Evolutionary conservation across 2,329 filamentous ascomycete species (phyloP).

Genomic region (Dactylellina haptotyla): DNA sequence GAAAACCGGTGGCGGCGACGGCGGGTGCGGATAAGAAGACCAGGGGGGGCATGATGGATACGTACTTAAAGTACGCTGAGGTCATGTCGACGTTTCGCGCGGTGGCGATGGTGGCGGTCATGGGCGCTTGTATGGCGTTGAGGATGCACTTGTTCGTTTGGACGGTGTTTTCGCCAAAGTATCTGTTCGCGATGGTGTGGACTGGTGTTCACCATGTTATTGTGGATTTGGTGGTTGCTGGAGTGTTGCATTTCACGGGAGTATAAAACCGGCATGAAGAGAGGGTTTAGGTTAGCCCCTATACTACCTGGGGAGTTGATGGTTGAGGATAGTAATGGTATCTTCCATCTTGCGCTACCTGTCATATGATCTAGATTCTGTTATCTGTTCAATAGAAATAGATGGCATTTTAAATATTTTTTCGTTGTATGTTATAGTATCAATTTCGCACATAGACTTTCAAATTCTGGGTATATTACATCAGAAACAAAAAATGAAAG

Average conservation of each 20-base stretch:
- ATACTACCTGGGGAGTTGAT: background rate
- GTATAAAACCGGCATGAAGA: background rate
- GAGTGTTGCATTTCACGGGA: slow-evolving; percentile 66
- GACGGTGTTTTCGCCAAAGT: slow-evolving; percentile 98
- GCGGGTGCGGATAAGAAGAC: no score
- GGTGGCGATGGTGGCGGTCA: slow-evolving; percentile 75
- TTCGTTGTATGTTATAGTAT: no score
- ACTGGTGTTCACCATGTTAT: slow-evolving; percentile 80
- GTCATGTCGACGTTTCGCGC: slow-evolving; percentile 77
- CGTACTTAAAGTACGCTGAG: slow-evolving; percentile 41
- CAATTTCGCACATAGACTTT: slow-evolving; percentile 1
- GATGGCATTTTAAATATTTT: no score
- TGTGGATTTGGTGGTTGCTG: slow-evolving; percentile 74
- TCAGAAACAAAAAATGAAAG: background rate
- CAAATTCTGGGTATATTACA: slow-evolving; percentile 14
- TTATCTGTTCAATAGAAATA: no score
- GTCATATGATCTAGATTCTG: no score
- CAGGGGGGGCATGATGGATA: slow-evolving; percentile 4
- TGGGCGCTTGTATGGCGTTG: slow-evolving; percentile 85
- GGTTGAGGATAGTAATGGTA: background rate
- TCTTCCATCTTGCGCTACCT: no score
- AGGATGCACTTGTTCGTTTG: slow-evolving; percentile 95
- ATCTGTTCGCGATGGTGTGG: slow-evolving; percentile 92
- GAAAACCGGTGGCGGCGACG: background rate
- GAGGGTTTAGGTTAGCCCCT: background rate